Conservation (phyloP, 176 grass and related monocot genomes). For the Hsuehochloa calcarea region DNA sequence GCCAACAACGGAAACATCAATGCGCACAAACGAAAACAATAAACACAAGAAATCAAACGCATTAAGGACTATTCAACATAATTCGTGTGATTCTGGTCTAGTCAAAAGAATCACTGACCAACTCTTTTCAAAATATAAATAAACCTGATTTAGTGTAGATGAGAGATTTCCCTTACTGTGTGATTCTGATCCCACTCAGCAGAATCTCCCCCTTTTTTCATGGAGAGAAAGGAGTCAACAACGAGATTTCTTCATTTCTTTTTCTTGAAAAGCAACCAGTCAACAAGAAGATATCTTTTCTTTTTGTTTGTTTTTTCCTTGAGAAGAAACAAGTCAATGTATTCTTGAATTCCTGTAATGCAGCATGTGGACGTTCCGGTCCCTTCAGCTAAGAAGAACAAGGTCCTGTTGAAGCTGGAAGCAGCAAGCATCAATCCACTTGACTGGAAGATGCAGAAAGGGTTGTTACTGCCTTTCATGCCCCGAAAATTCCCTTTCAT, state of each 20-base stretch:
- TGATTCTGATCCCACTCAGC: not conserved
- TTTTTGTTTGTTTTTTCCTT: not conserved
- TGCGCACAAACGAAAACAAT: too few relatives aligned
- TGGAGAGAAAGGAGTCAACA: not conserved
- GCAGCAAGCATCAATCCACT: slow-evolving; percentile 65
- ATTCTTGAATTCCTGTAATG: not conserved
- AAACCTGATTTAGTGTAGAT: not conserved
- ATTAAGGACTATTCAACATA: too few relatives aligned
- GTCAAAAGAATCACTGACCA: not conserved
- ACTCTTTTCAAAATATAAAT: not conserved
- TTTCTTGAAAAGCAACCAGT: not conserved
- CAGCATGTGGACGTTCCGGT: slow-evolving; percentile 64
- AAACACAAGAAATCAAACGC: too few relatives aligned
- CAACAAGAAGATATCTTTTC: not conserved
- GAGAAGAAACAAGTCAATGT: not conserved
- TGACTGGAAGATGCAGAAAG: slow-evolving; percentile 84
- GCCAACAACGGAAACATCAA: too few relatives aligned
- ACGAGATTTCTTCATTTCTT: not conserved
- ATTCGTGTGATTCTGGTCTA: not conserved
- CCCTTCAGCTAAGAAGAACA: slow-evolving; percentile 51
- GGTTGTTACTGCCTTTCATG: slow-evolving; percentile 44
- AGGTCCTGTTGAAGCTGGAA: slow-evolving; percentile 63
- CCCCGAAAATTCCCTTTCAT: slow-evolving; percentile 59
- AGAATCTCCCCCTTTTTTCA: not conserved
- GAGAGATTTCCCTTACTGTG: not conserved